Conservation (phyloP, 148 eudicot genomes). For the Persicaria maculosa region DNA sequence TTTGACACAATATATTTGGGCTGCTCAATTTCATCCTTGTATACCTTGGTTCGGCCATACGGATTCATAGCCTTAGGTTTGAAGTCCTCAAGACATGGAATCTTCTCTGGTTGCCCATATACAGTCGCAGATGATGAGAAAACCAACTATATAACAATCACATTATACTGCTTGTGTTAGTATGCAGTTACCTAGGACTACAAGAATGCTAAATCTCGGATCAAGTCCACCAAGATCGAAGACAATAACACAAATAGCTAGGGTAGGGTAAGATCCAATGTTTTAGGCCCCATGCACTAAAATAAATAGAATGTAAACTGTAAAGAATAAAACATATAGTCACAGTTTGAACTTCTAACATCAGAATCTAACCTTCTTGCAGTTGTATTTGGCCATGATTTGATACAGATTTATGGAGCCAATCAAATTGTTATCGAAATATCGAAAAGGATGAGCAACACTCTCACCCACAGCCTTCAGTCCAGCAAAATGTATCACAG, state of each 20-base stretch:
- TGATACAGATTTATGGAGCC: conserved; percentile 77
- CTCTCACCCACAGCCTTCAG: conserved; percentile 88
- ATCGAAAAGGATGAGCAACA: conserved; percentile 56
- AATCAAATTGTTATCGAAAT: conserved; percentile 73
- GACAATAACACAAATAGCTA: too few species aligned
- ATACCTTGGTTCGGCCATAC: conserved; percentile 86
- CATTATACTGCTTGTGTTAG: background rate
- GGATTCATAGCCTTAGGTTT: conserved; percentile 75
- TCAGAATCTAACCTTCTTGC: conserved; percentile 47
- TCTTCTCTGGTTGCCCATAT: conserved; percentile 79
- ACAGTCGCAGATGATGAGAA: conserved; percentile 96
- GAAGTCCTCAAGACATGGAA: conserved; percentile 75
- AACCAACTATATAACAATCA: conserved; percentile 50
- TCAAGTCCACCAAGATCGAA: too few species aligned
- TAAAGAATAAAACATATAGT: too few species aligned
- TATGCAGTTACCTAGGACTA: too few species aligned
- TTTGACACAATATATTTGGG: too few species aligned
- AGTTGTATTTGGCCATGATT: conserved; percentile 68
- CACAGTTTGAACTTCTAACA: too few species aligned
- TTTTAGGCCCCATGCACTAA: too few species aligned
- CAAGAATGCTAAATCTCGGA: too few species aligned
- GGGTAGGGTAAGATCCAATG: too few species aligned
- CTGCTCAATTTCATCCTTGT: too few species aligned
- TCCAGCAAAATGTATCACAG: conserved; percentile 92
- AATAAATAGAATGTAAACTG: too few species aligned